Conservation (phyloP, 768 basidiomycete species). For the Rickenella mellea region DNA sequence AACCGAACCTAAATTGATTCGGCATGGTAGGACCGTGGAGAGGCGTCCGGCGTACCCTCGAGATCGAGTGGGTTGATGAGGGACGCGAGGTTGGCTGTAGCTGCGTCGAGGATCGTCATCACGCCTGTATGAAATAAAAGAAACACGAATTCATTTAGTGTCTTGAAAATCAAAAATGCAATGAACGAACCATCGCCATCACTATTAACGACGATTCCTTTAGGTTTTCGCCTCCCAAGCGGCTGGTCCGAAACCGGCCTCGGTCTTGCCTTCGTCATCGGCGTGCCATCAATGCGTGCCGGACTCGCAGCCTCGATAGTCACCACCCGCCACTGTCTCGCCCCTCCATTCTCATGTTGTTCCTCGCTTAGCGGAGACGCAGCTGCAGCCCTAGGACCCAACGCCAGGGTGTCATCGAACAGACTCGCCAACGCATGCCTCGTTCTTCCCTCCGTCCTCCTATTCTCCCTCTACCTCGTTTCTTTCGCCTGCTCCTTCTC, state of each 20-base stretch:
- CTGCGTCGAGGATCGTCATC: slow-evolving; percentile 62
- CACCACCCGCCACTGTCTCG: slow-evolving; percentile 21
- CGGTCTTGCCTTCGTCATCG: slow-evolving; percentile 30
- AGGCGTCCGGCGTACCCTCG: slow-evolving; percentile 68
- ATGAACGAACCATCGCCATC: slow-evolving; percentile 38
- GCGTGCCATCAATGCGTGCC: slow-evolving; percentile 44
- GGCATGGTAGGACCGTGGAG: slow-evolving; percentile 25
- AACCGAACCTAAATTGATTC: too few relatives aligned
- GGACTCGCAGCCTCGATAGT: slow-evolving; percentile 43
- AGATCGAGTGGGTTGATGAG: slow-evolving; percentile 73
- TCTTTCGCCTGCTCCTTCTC: slow-evolving; percentile 16
- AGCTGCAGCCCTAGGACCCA: slow-evolving; percentile 51
- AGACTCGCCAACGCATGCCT: slow-evolving; percentile 19
- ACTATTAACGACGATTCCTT: slow-evolving; percentile 38
- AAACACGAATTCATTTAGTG: slow-evolving; percentile 5
- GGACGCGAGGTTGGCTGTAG: slow-evolving; percentile 70
- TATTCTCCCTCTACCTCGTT: slow-evolving; percentile 19
- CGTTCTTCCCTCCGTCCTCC: slow-evolving; percentile 24
- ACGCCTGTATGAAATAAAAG: slow-evolving; percentile 42
- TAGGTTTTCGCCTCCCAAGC: slow-evolving; percentile 37
- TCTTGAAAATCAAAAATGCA: neutral
- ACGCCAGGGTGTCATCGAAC: too few relatives aligned
- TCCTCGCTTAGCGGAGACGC: slow-evolving; percentile 56
- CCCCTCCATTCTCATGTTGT: too few relatives aligned
- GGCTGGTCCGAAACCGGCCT: slow-evolving; percentile 61